Base-by-base conservation (phyloP, 306 rosid genomes). In the Geum urbanum region DNA sequence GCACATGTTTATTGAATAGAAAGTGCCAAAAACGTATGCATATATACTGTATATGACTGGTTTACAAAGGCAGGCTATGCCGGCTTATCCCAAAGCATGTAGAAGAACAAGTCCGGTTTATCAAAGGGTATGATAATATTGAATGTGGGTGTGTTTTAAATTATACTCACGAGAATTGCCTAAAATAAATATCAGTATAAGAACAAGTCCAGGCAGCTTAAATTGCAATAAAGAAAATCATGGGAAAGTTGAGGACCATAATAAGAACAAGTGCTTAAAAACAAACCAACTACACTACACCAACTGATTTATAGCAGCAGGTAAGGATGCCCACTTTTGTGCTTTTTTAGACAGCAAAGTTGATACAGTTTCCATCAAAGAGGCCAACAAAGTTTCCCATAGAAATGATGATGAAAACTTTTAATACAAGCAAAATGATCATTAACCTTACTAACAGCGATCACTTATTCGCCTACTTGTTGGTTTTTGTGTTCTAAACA, bases 141-240 rank as follows among this genome's bases (percentile, higher is more conserved):
- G 15, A 39, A 62, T 62, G 27, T 62, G 12, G 24, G 15, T n/a
- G 15, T n/a, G 60, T 67, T 47, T 77, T 72, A 71, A 70, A 79
- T 79, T 49, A 52, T 54, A 55, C 50, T 84, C 91, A 84, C 85
- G 87, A 82, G 88, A 64, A 52, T 60, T 51, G 75, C 9, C 82
- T 48, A 61, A 22, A 37, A 61, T 4, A 37, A 15, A 40, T 24
- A 70, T 56, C 39, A 53, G 9, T 2, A 8, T 6, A 6, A 24
- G 55, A 44, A 10, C 46, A 44, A 24, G 55, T 56, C 54, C 60
- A 11, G 16, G 24, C 10, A 44, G 65, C 24, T 24, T 55, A 11
- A 54, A 48, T 74, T 66, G 60, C 78, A 82, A 63, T 80, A 39
- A 84, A 79, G 85, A 53, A 46, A 39, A 55, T 35, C 88, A 84